Evolutionary conservation across 2,329 filamentous ascomycete species (phyloP), one percentile per base, ranked within the genome.

Genomic region (Chaetomium olivaceum): DNA sequence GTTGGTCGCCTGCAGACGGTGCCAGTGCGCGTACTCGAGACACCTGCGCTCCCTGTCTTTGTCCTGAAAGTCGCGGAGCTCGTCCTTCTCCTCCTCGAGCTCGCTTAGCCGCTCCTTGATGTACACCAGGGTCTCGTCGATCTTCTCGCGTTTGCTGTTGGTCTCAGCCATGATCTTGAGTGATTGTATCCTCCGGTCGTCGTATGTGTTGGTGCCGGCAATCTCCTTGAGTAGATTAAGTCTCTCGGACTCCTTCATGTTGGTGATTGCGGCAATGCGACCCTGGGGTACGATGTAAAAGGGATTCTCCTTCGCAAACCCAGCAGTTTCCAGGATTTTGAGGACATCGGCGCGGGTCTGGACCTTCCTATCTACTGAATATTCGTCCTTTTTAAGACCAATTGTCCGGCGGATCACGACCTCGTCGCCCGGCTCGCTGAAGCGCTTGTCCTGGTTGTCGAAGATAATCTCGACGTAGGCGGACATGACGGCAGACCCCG

Each of bases 381-480:
- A 99, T 81, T 99, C 95, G 76, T 99, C 95, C 80, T 99, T 99
- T 80, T 99, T 98, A 69, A 94, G 84, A 61, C 94, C 95, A 77
- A 99, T 99, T 0, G 95, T 98, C 54, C 95, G 91, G 68, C 96
- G 91, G 65, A 99, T 82, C 51, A 95, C 89, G 57, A 98, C 87
- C 77, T 99, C 94, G 67, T 93, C 90, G 75, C 92, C 95, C 71
- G 92, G 92, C 11, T 93, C 97, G 43, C 93, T 93, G 74, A 99
- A 98, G 73, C 95, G 91, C 73, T 96, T 92, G 76, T 99, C 94
- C 73, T 87, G 91, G 76, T 99, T 99, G 84, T 99, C 95, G 78
- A 99, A 99, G 71, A 97, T 96, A 74, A 99, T 92, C 79, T 99
- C 95, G 66, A 99, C 96, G 74, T 98, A 99, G n/a, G 95, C 96